phyloP scores from a whole-genome alignment of 495 filamentous ascomycete genomes.

The Talaromyces nanjingensis region DNA sequence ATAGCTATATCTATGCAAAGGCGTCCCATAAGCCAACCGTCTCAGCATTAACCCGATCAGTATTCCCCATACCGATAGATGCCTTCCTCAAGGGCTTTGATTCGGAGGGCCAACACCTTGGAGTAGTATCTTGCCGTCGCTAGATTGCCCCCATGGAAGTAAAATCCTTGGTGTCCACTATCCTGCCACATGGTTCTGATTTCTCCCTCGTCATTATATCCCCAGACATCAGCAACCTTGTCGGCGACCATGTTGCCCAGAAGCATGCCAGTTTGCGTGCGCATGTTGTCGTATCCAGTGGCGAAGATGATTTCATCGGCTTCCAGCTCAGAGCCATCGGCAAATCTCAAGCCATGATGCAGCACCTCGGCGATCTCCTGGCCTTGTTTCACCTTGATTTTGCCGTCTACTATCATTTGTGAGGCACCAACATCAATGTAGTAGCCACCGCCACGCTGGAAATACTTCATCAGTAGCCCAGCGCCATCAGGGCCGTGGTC shows the following conservation, averaged over 20 bases:
- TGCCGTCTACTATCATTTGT: slow-evolving; percentile 66
- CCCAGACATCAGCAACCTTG: slow-evolving; percentile 66
- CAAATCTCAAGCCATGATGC: slow-evolving; percentile 53
- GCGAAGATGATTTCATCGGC: slow-evolving; percentile 81
- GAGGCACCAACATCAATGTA: slow-evolving; percentile 72
- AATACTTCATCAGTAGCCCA: slow-evolving; percentile 69
- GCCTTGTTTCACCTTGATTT: slow-evolving; percentile 70
- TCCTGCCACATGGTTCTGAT: slow-evolving; percentile 61
- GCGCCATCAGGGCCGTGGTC: slow-evolving; percentile 59
- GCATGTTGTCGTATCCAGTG: slow-evolving; percentile 81
- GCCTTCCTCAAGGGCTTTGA: slow-evolving; percentile 58
- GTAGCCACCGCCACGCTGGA: slow-evolving; percentile 70
- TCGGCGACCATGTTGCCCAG: slow-evolving; percentile 67
- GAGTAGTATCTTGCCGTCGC: slow-evolving; percentile 68
- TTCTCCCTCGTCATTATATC: slow-evolving; percentile 71
- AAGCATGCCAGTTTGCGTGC: slow-evolving; percentile 48
- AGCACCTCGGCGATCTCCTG: slow-evolving; percentile 56
- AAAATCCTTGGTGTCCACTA: slow-evolving; percentile 69
- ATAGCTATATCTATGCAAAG: no score
- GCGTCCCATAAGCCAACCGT: no score
- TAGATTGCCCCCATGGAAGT: slow-evolving; percentile 79
- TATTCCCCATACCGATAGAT: slow-evolving; percentile 24
- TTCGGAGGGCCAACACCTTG: slow-evolving; percentile 65
- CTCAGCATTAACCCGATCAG: neutral
- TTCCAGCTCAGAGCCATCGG: slow-evolving; percentile 58